Base-by-base conservation (phyloP, 768 basidiomycete genomes). In the Tricholoma flavovirens region DNA sequence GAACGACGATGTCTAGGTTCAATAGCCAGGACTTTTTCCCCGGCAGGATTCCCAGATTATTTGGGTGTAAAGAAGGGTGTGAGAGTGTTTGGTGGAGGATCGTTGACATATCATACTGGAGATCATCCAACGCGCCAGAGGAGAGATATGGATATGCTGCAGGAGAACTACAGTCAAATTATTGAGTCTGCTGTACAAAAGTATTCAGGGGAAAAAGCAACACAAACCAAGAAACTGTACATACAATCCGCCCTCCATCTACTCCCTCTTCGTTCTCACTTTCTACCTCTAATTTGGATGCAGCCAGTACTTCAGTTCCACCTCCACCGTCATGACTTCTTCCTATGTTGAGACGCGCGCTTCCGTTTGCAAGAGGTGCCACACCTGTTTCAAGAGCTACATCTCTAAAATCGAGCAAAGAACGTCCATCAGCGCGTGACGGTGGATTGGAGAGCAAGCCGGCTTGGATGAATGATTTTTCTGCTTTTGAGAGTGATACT, bases 331-430 rank as follows among this genome's bases (percentile, higher is more conserved):
- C 77, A 45, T 74, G 73, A 22, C 77, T 74, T 59, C 76, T 74
- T 1, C 90, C 92, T n/a, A 93, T 80, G 60, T 75, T 82, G 7
- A 93, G 73, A 21, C 81, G 79, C 5, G 90, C 90, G 59, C 90
- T 93, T 5, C 93, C 93, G 57, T 94, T 93, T 17, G 92, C 87
- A 5, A 91, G 78, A 5, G 90, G 88, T 14, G 84, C 83, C 1
- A 88, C 79, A 19, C 87, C 88, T 0, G 89, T 90, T 70, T 90
- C 86, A 26, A 95, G 80, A 7, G 82, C 74, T 19, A 94, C 77
- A 0, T 79, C 71, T 26, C 93, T 78, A 62, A 81, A 93, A 59
- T 89, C 86, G 33, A 76, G 69, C 0, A 88, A 74, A 5, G 73
- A 64, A 17, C 93, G 86, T 1, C 91, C 91, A 67, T 95, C 93